phyloP scores from a whole-genome alignment of 1,139 yeast species.

The Candida albicans region DNA sequence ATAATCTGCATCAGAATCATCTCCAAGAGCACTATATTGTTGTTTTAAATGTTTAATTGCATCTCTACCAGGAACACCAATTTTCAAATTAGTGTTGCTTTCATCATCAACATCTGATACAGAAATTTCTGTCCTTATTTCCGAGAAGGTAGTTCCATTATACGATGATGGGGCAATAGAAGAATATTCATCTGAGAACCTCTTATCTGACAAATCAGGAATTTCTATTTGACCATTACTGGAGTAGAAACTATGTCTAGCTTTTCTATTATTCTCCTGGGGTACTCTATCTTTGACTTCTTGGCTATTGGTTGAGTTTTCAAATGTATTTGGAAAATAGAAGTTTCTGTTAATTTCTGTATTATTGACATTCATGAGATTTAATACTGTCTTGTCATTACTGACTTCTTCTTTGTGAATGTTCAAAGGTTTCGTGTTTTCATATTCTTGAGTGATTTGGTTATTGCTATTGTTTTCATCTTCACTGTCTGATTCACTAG shows the following conservation, averaged over 20 bases:
- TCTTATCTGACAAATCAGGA: slow-evolving; percentile 36
- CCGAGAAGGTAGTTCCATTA: slow-evolving; percentile 34
- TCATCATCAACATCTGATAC: slow-evolving; percentile 20
- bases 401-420: slow-evolving; percentile 5
- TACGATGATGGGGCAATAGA: slow-evolving; percentile 23
- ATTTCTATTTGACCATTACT: slow-evolving; percentile 44
- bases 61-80: slow-evolving; percentile 36
- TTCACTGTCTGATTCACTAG: slow-evolving; percentile 5
- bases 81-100: slow-evolving; percentile 23
- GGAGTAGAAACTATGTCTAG: slow-evolving; percentile 28
- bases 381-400: not conserved
- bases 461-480: slow-evolving; percentile 2
- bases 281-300: slow-evolving; percentile 15
- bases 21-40: slow-evolving; percentile 25
- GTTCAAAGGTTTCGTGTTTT: slow-evolving; percentile 12
- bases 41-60: slow-evolving; percentile 31
- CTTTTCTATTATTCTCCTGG: slow-evolving; percentile 13
- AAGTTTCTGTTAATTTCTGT: slow-evolving; percentile 38
- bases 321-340: slow-evolving; percentile 38
- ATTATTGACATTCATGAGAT: slow-evolving; percentile 16
- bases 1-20: slow-evolving; percentile 29
- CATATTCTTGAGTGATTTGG: slow-evolving; percentile 1
- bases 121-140: slow-evolving; percentile 23
- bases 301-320: slow-evolving; percentile 36
- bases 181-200: slow-evolving; percentile 21